These are phyloP conservation scores for Cucumis variabilis DNA, from an alignment of 331 rosid genomes.

Conservation along the genomic window DNA sequence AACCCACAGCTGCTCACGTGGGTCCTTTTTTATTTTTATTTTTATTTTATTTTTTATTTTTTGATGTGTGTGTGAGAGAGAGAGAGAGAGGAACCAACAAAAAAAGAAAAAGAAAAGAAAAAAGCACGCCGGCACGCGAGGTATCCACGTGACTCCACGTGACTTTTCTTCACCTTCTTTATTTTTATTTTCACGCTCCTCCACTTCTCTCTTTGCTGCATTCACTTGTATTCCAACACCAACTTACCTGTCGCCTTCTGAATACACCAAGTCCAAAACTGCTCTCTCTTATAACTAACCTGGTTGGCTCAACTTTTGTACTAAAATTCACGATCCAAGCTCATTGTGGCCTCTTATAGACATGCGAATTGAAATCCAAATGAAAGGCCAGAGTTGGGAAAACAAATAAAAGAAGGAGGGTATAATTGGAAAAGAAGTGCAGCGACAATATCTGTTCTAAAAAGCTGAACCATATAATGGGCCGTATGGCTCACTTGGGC, in stretches of 20 bases:
- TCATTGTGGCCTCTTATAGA: too few relatives aligned
- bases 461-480: constrained; percentile 15
- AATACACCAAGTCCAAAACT: too few relatives aligned
- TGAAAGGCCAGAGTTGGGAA: background rate
- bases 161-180: constrained; percentile 21
- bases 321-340: too few relatives aligned
- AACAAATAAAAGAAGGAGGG: background rate
- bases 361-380: background rate
- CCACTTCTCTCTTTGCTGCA: background rate
- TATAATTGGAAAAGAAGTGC: background rate
- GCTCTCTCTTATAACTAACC: too few relatives aligned
- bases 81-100: too few relatives aligned
- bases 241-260: background rate
- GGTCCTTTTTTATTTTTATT: constrained; percentile 54
- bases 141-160: constrained; percentile 51
- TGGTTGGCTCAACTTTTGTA: too few relatives aligned
- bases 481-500: constrained; percentile 26
- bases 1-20: constrained; percentile 49
- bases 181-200: background rate
- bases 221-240: background rate
- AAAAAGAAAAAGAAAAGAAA: background rate
- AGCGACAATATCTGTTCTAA: background rate
- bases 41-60: background rate
- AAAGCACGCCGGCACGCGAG: constrained; percentile 89
- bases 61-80: constrained; percentile 35